Conservation (phyloP, 169 alveolate species). For the Babesia bigemina region DNA sequence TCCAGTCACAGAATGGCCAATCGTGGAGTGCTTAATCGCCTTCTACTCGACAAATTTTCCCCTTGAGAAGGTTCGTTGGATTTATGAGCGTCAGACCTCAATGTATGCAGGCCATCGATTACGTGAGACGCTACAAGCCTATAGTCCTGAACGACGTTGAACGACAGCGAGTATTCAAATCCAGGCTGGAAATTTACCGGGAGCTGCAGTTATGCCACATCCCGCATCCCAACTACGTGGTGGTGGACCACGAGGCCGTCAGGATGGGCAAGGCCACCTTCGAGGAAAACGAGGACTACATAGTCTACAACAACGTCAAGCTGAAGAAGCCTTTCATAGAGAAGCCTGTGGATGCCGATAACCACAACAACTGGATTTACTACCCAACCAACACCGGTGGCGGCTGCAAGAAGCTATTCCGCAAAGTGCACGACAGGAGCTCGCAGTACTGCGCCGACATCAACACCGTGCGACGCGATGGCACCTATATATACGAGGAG, state of each 20-base stretch:
- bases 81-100: background rate
- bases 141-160: slow-evolving; percentile 79
- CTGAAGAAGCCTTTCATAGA: slow-evolving; percentile 96
- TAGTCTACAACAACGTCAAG: slow-evolving; percentile 86
- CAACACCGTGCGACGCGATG: slow-evolving; percentile 87
- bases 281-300: slow-evolving; percentile 91
- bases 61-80: slow-evolving; percentile 74
- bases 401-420: slow-evolving; percentile 87
- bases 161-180: slow-evolving; percentile 66
- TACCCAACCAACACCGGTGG: slow-evolving; percentile 93
- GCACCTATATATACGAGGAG: slow-evolving; percentile 91
- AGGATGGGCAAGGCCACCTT: slow-evolving; percentile 76
- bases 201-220: slow-evolving; percentile 80
- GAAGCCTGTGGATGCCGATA: slow-evolving; percentile 96
- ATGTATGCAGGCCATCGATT: slow-evolving; percentile 65
- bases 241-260: slow-evolving; percentile 84
- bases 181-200: slow-evolving; percentile 82
- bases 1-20: slow-evolving; percentile 86
- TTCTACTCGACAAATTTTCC: slow-evolving; percentile 91
- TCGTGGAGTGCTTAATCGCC: slow-evolving; percentile 89
- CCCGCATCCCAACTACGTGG: slow-evolving; percentile 87
- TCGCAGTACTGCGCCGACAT: slow-evolving; percentile 82
- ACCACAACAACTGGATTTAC: slow-evolving; percentile 96
- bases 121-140: slow-evolving; percentile 79
- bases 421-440: slow-evolving; percentile 87